These are phyloP conservation scores for Cicer arietinum DNA, from an alignment of 306 rosid genomes.

Conservation along the genomic window DNA sequence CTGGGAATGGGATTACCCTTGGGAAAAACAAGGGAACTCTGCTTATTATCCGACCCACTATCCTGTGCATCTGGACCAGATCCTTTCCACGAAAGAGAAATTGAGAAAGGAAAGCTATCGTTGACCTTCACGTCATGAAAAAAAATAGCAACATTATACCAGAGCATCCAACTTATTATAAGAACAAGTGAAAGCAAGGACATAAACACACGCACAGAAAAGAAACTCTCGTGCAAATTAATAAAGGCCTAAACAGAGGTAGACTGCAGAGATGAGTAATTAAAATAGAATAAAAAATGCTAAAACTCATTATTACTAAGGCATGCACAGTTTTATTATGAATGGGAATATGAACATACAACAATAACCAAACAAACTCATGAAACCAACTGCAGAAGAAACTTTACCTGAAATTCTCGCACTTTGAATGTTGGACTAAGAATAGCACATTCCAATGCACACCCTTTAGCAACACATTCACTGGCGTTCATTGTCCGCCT, in stretches of 20 bases:
- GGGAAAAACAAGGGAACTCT: constrained; percentile 68
- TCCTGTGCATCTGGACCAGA: constrained; percentile 70
- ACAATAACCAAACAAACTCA: background rate
- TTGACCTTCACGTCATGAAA: constrained; percentile 62
- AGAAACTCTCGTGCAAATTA: too few relatives aligned
- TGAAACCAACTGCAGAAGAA: background rate
- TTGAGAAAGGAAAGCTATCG: constrained; percentile 80
- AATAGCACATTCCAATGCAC: constrained; percentile 93
- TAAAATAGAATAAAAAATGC: too few relatives aligned
- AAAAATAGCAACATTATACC: background rate
- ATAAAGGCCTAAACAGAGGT: too few relatives aligned
- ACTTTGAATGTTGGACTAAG: constrained; percentile 98
- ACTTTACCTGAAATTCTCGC: constrained; percentile 83
- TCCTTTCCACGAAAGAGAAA: constrained; percentile 85
- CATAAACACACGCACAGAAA: too few relatives aligned
- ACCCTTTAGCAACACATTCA: constrained; percentile 93
- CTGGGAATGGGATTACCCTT: constrained; percentile 89
- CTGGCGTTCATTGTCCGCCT: constrained; percentile 98
- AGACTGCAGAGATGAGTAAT: too few relatives aligned
- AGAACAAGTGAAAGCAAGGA: too few relatives aligned
- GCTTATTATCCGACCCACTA: constrained; percentile 62
- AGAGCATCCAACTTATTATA: too few relatives aligned
- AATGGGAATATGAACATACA: too few relatives aligned
- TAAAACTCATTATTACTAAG: background rate
- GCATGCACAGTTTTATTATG: background rate